Evolutionary conservation across 1,139 yeast species (phyloP), one percentile per base, ranked within the genome.

Genomic region (Protomyces lactucae-debilis): DNA sequence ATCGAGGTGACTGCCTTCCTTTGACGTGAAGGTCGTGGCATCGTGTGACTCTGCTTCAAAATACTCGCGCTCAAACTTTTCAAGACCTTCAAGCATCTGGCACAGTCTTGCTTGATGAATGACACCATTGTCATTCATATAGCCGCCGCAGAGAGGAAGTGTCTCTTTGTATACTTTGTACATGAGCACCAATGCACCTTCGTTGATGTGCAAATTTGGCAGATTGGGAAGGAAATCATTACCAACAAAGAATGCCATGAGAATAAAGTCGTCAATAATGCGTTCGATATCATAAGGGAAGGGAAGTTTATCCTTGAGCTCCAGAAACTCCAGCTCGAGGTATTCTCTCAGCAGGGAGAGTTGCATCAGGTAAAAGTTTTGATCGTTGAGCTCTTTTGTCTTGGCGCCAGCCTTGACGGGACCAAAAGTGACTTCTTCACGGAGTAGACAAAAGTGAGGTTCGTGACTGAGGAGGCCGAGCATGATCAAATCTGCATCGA

Each of bases 201-300:
- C 93, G 73, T 91, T 92, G 71, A 95, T 83, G 75, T 89, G 91
- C 72, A 95, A 80, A 74, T 92, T 96, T 0, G 99, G 99, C 71
- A 95, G 82, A 73, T 93, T 90, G n/a, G 99, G 99, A 72, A 95
- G 82, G 84, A 95, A 95, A 82, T 95, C 99, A 73, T 95, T 95
- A 72, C 99, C 99, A 72, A 95, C 89, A 67, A 93, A 96, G 73
- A 89, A 92, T 85, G 90, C 84, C 72, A 93, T 87, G 67, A 95
- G 81, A 70, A 95, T 89, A 71, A 92, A 91, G 76, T 95, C 99
- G 76, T 95, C 99, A 69, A 95, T 77, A 45, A 92, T 82, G 69
- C 92, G 82, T 75, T 95, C 99, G 76, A 95, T 92, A 75, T 88
- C 85, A 72, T 86, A 93, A 45, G 84, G 86, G 72, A 91, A 90